Evolutionary conservation across 805 yeast species (phyloP), one percentile per base, ranked within the genome.

Genomic region (Pichia ethanolica): DNA sequence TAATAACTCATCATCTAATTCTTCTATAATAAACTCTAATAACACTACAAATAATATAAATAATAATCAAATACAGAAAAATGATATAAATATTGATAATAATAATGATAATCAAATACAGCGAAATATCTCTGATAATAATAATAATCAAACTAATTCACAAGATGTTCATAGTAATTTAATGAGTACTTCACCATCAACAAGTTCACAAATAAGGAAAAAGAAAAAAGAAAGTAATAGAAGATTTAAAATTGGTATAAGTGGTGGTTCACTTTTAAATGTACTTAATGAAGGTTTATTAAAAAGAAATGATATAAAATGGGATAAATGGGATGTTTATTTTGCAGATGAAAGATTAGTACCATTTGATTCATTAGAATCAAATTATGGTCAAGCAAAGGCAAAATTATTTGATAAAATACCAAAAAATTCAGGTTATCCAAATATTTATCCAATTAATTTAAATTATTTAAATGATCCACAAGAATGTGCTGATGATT

Each of bases 281-380:
- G 95, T 91, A 39, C 73, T 93, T 46, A 79, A 86, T 48, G 90
- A 91, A 66, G 99, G 98, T 11, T 72, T 93, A 53, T 67, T 91
- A 50, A 75, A 78, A 38, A 75, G 96, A 59, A 68, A 70, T 47
- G 77, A 76, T 43, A 82, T 93, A 27, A 83, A 82, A 57, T 91
- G 97, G 97, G 83, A 80, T 42, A 83, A 82, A 63, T 91, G 98
- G 98, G 97, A 91, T 66, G 79, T 91, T 45, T 91, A 89, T 67
- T 90, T 91, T 70, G 97, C 97, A 6, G 98, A 91, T 68, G 98
- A 91, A 71, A 79, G 98, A 66, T 73, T 91, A 55, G 98, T 91
- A 39, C 93, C 96, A 40, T 87, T 89, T 56, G 84, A 79, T 45
- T 80, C 86, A 30, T 78, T 78, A 8, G 91, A 89, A 60, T 84